Conservation (phyloP, 805 yeast genomes). For the Ogataea thermomethanolica region DNA sequence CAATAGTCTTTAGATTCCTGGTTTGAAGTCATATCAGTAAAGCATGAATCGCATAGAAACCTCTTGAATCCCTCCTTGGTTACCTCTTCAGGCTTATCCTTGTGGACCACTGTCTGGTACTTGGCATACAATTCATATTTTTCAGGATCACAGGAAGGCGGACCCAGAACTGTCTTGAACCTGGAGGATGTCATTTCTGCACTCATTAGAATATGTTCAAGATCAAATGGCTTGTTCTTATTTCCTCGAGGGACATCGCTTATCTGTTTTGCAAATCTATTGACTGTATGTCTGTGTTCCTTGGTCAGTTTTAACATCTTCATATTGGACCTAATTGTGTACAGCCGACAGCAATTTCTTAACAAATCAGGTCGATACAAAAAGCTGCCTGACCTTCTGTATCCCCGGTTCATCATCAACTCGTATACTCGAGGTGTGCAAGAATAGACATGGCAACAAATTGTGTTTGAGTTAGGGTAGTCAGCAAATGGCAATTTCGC, state of each 20-base stretch:
- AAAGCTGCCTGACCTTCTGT: conserved; percentile 72
- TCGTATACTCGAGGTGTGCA: conserved; percentile 53
- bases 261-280: conserved; percentile 50
- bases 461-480: conserved; percentile 26
- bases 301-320: conserved; percentile 47
- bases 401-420: conserved; percentile 64
- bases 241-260: conserved; percentile 3
- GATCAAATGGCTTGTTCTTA: conserved; percentile 15
- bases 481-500: conserved; percentile 4
- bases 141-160: conserved; percentile 48
- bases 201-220: conserved; percentile 13
- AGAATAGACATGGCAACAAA: conserved; percentile 22
- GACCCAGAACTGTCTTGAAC: conserved; percentile 47
- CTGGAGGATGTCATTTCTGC: conserved; percentile 14
- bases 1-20: conserved; percentile 36
- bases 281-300: conserved; percentile 63
- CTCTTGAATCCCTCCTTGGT: conserved; percentile 48
- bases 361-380: conserved; percentile 56
- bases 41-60: conserved; percentile 72
- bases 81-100: conserved; percentile 50
- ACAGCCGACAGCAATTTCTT: conserved; percentile 74
- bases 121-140: conserved; percentile 60
- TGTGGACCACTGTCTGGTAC: conserved; percentile 71
- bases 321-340: conserved; percentile 66
- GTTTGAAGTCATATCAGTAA: conserved; percentile 30